Percentiles rank a stretch among this genome's conserved stretches.
These are phyloP conservation scores for Lepidium campestre DNA, from an alignment of 441 rosid genomes.

Conservation along the genomic window DNA sequence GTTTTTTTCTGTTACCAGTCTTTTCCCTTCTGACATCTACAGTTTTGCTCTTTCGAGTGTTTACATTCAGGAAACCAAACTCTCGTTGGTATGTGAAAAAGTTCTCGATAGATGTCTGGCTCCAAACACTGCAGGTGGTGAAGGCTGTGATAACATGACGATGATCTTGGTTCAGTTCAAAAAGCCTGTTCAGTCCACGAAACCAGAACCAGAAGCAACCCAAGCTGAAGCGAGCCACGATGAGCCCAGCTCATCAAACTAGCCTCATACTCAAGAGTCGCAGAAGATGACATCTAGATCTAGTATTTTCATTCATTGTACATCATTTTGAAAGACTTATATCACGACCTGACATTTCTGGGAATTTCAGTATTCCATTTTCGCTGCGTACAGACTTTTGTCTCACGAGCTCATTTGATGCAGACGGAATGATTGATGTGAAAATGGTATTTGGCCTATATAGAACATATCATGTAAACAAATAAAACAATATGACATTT, in stretches of 20 bases:
- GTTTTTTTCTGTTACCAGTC: neutral
- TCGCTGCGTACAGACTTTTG: constrained; percentile 6
- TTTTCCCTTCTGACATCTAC: neutral
- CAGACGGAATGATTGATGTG: constrained; percentile 11
- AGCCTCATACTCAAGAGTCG: neutral
- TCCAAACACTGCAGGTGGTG: constrained; percentile 78
- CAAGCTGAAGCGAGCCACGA: constrained; percentile 1
- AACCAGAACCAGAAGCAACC: constrained; percentile 16
- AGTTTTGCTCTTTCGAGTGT: neutral
- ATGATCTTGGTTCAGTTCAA: constrained; percentile 92
- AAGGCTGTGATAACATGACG: constrained; percentile 98
- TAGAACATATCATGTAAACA: constrained; percentile 14
- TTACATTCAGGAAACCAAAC: constrained; percentile 73
- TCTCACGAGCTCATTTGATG: constrained; percentile 3
- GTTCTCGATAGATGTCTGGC: constrained; percentile 88
- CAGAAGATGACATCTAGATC: constrained; percentile 12
- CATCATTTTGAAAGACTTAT: constrained; percentile 15
- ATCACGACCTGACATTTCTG: neutral
- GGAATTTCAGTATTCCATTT: neutral
- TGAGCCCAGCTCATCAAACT: constrained; percentile 18
- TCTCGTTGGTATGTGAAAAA: constrained; percentile 80
- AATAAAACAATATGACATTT: constrained; percentile 25
- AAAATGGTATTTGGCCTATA: constrained; percentile 7
- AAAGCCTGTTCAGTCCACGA: constrained; percentile 56
- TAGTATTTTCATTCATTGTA: constrained; percentile 17